Percentiles rank a stretch among this genome's conserved stretches.
phyloP scores from a whole-genome alignment of 257 asterid species.

The Fraxinus quadrangulata region DNA sequence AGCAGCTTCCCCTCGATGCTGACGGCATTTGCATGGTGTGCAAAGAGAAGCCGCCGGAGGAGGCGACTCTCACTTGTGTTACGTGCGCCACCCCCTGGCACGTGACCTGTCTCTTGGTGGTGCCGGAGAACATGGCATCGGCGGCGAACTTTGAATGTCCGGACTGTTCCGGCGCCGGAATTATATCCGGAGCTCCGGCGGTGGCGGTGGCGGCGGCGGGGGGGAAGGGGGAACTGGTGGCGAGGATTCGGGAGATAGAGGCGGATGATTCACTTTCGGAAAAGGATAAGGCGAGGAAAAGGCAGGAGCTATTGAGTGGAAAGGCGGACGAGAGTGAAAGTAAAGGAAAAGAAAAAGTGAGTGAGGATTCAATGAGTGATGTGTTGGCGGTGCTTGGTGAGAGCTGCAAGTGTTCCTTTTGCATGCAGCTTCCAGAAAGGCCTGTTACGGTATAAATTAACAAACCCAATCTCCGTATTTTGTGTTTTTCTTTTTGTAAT shows the following conservation, averaged over 20 bases:
- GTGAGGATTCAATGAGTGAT: slow-evolving; percentile 39
- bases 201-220: slow-evolving; percentile 58
- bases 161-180: slow-evolving; percentile 70
- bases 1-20: slow-evolving; percentile 58
- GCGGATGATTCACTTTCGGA: slow-evolving; percentile 61
- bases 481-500: neutral
- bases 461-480: neutral
- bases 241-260: slow-evolving; percentile 63
- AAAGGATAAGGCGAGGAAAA: slow-evolving; percentile 59
- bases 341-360: slow-evolving; percentile 22
- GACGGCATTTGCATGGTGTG: slow-evolving; percentile 80
- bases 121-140: slow-evolving; percentile 39
- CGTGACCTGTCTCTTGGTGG: slow-evolving; percentile 47
- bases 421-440: slow-evolving; percentile 82
- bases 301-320: slow-evolving; percentile 65
- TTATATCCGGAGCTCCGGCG: slow-evolving; percentile 45
- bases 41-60: slow-evolving; percentile 49
- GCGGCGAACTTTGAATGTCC: slow-evolving; percentile 57
- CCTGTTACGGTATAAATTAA: slow-evolving; percentile 67
- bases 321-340: slow-evolving; percentile 29
- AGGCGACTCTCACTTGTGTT: slow-evolving; percentile 51
- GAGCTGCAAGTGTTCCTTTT: slow-evolving; percentile 66
- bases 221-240: slow-evolving; percentile 44
- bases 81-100: slow-evolving; percentile 90
- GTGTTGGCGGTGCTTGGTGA: slow-evolving; percentile 57